Percentiles rank a stretch among this genome's conserved stretches.
phyloP scores from a whole-genome alignment of 2,329 filamentous ascomycete species.

The Lojkania enalia region DNA sequence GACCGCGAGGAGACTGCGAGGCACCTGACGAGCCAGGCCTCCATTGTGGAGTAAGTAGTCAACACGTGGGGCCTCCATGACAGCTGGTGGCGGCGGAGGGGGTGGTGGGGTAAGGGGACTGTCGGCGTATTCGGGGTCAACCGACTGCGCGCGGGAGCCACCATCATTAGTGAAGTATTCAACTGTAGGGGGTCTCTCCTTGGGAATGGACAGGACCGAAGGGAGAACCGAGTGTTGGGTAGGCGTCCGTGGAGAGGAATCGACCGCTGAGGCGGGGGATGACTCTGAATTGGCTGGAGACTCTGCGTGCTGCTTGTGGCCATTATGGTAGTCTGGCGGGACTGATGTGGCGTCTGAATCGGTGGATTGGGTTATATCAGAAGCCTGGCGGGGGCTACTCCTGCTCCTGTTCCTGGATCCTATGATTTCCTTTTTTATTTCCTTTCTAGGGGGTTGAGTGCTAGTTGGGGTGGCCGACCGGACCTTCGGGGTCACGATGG shows the following conservation, averaged over 20 bases:
- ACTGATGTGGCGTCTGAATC: constrained; percentile 54
- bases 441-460: constrained; percentile 18
- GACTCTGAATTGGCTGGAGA: constrained; percentile 43
- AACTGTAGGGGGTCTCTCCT: constrained; percentile 45
- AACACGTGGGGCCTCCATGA: constrained; percentile 74
- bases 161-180: constrained; percentile 52
- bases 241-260: constrained; percentile 53
- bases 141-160: constrained; percentile 35
- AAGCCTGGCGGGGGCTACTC: constrained; percentile 41
- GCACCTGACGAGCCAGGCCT: constrained; percentile 71
- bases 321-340: constrained; percentile 44
- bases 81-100: constrained; percentile 71
- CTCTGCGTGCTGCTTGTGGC: constrained; percentile 26
- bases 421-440: constrained; percentile 10
- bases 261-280: constrained; percentile 46
- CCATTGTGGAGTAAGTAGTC: constrained; percentile 93
- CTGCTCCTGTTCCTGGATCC: constrained; percentile 12
- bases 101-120: constrained; percentile 64
- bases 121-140: constrained; percentile 50
- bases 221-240: constrained; percentile 46
- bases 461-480: constrained; percentile 31
- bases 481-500: constrained; percentile 17
- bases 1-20: constrained; percentile 72
- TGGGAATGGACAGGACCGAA: constrained; percentile 31
- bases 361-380: constrained; percentile 46